These are phyloP conservation scores for Colletotrichum tabaci DNA, from an alignment of 2,329 filamentous ascomycete genomes.

Conservation along the genomic window DNA sequence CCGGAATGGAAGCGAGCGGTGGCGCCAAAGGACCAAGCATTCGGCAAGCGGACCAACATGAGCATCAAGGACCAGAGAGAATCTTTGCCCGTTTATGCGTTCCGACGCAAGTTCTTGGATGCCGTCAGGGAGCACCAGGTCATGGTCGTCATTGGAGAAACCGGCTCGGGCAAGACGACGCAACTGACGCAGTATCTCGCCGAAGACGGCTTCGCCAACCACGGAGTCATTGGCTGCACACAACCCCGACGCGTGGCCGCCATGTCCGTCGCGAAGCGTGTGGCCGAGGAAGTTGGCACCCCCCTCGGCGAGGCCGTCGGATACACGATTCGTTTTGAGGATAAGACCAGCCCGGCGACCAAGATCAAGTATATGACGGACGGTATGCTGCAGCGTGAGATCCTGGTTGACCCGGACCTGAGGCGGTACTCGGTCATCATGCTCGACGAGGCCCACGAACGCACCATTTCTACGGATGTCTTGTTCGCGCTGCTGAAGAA, in stretches of 20 bases:
- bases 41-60: constrained; percentile 90
- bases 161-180: constrained; percentile 96
- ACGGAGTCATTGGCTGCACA: constrained; percentile 94
- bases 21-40: constrained; percentile 82
- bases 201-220: constrained; percentile 89
- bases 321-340: constrained; percentile 98
- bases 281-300: constrained; percentile 95
- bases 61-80: constrained; percentile 97
- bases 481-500: constrained; percentile 96
- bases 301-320: constrained; percentile 92
- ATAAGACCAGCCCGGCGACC: constrained; percentile 88
- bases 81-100: constrained; percentile 88
- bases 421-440: constrained; percentile 96
- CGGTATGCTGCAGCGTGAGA: constrained; percentile 96
- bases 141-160: constrained; percentile 96
- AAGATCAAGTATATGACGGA: constrained; percentile 99
- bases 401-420: constrained; percentile 91
- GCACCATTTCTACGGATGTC: constrained; percentile 96
- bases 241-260: constrained; percentile 97
- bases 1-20: constrained; percentile 95
- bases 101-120: constrained; percentile 88
- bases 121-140: constrained; percentile 91
- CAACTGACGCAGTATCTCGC: constrained; percentile 96
- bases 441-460: constrained; percentile 97
- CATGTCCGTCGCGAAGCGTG: constrained; percentile 97